Percentiles rank a stretch among this genome's conserved stretches.
Conservation (phyloP, 148 eudicot genomes). For the Rhododendron kiyosumense region DNA sequence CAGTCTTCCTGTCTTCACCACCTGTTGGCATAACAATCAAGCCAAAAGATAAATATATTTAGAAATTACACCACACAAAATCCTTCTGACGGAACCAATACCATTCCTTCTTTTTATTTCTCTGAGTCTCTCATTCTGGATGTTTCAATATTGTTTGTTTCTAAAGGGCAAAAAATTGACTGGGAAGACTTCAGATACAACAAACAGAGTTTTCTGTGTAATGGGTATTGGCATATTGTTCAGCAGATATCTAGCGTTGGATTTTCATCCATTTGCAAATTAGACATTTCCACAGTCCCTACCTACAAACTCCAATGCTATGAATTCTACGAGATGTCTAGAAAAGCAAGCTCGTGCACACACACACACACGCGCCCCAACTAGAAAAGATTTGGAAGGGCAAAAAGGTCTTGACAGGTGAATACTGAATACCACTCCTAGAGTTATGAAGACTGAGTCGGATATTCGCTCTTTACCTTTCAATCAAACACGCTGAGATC, state of each 20-base stretch:
- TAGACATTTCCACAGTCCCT: background rate
- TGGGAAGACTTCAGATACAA: background rate
- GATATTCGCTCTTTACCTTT: background rate
- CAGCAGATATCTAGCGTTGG: background rate
- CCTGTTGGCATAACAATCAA: conserved; percentile 14
- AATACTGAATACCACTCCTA: background rate
- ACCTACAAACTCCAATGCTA: background rate
- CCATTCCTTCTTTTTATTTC: background rate
- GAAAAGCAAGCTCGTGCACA: background rate
- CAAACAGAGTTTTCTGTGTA: background rate
- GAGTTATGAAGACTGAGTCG: background rate
- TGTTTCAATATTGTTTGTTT: background rate
- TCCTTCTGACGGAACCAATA: background rate
- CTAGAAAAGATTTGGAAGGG: background rate
- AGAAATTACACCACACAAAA: background rate
- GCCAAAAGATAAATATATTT: background rate
- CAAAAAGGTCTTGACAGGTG: background rate
- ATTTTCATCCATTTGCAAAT: background rate
- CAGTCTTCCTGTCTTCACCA: conserved; percentile 35
- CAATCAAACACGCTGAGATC: background rate
- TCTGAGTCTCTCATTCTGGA: background rate
- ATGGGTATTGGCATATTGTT: background rate
- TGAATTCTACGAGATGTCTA: background rate
- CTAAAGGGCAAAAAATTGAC: background rate
- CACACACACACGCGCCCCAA: background rate